phyloP scores from a whole-genome alignment of 768 basidiomycete species.

The Zangia roseola region DNA sequence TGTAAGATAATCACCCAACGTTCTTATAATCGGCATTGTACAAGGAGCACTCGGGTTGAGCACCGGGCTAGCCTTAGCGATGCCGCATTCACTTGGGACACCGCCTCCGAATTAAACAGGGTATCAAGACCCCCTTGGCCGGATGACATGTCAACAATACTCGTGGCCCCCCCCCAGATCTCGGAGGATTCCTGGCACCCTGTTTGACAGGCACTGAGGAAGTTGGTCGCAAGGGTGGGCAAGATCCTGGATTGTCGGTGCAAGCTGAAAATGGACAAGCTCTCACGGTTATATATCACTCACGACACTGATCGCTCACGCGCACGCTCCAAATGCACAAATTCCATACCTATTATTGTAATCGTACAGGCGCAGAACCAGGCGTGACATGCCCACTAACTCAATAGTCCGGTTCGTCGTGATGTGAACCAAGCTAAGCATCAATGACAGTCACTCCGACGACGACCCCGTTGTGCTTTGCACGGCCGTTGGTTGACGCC shows the following conservation, averaged over 20 bases:
- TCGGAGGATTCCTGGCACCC: constrained; percentile 32
- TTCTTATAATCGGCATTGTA: constrained; percentile 36
- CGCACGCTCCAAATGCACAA: constrained; percentile 20
- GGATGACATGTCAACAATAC: constrained; percentile 36
- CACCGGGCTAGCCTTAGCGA: constrained; percentile 30
- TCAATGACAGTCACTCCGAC: constrained; percentile 16
- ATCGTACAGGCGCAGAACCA: constrained; percentile 13
- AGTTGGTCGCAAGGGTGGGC: constrained; percentile 19
- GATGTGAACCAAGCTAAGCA: constrained; percentile 26
- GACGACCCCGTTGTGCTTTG: constrained; percentile 3
- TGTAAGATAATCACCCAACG: constrained; percentile 34
- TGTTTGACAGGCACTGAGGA: constrained; percentile 30
- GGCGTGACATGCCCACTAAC: constrained; percentile 10
- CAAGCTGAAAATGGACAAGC: constrained; percentile 20
- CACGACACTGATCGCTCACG: constrained; percentile 33
- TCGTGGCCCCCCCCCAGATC: constrained; percentile 25
- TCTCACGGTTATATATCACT: constrained; percentile 38
- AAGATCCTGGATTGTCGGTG: constrained; percentile 34
- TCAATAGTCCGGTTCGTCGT: constrained; percentile 17
- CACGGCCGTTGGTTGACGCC: constrained; percentile 6
- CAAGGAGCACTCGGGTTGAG: constrained; percentile 25
- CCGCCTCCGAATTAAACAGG: constrained; percentile 32
- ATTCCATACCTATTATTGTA: constrained; percentile 25
- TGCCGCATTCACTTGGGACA: constrained; percentile 34
- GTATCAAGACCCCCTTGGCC: constrained; percentile 27